Evolutionary conservation across 108 stramenopile species (phyloP), one percentile per base, ranked within the genome.

Genomic region (Skeletonema grethae): DNA sequence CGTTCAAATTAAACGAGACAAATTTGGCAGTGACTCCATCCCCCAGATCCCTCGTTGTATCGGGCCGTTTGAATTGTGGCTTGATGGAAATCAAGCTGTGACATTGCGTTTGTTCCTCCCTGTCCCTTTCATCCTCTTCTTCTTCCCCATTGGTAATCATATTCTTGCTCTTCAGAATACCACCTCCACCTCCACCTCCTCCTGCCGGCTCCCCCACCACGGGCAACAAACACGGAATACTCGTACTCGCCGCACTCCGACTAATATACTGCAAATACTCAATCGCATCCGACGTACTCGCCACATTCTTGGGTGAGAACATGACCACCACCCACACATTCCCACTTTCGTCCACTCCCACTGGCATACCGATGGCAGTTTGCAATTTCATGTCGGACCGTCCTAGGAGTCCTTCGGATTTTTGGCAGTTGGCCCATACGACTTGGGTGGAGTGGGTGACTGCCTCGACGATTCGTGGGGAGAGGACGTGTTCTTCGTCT

Each of bases 311-410:
- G 3, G 95, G 92, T 24, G 88, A 88, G 80, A 93, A 96, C 95
- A 96, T 96, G 48, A 96, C 91, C 31, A 96, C 95, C 10, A 96
- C 87, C 71, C 95, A 96, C 83, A 96, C 93, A 65, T 96, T 91
- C 9, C 95, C 95, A 32, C 76, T 57, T 8, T 78, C 78, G 61
- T 96, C 95, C 16, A 96, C 78, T 8, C 92, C 95, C 15, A 97
- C 94, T 43, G 98, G 98, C 86, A 97, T 93, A 20, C 98, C 97
- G 9, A 98, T 96, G 29, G 98, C 98, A 22, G 98, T 97, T 56
- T 97, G 96, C n/a, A 98, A 85, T 46, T 88, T 88, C 61, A 98
- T 86, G 68, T 97, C 96, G 30, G 96, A 96, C 11, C 96, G 82
- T 35, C 97, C 97, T 28, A 93, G 82, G 6, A 98, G 84, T 16